Conservation (phyloP, 2,329 filamentous ascomycete genomes). For the Epichloe coenophiala region DNA sequence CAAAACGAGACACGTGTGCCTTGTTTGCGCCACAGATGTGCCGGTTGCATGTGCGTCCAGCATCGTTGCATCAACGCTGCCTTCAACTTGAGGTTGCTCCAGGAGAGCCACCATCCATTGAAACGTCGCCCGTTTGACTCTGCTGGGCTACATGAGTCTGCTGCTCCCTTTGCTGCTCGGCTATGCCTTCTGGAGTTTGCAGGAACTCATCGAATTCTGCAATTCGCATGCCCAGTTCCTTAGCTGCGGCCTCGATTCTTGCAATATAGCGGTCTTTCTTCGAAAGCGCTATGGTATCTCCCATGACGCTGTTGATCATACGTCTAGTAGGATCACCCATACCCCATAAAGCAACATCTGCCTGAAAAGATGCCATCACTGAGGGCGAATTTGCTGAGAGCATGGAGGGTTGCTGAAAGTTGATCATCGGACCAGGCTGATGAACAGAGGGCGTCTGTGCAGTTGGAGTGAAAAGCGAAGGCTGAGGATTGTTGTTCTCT, state of each 20-base stretch:
- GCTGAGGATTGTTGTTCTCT: slow-evolving; percentile 33
- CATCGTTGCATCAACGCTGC: background rate
- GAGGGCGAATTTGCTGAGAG: background rate
- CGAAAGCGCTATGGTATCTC: slow-evolving; percentile 29
- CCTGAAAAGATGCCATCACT: slow-evolving; percentile 1
- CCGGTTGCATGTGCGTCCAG: no score
- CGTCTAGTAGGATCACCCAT: slow-evolving; percentile 10
- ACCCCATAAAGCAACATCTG: slow-evolving; percentile 22
- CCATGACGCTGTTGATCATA: slow-evolving; percentile 27
- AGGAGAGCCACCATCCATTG: slow-evolving; percentile 7
- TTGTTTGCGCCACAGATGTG: background rate
- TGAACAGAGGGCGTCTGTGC: background rate
- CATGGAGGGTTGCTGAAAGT: slow-evolving; percentile 7
- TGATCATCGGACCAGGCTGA: slow-evolving; percentile 7
- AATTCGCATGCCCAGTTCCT: slow-evolving; percentile 40
- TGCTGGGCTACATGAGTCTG: slow-evolving; percentile 8
- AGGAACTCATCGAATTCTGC: slow-evolving; percentile 35
- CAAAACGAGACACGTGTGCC: background rate
- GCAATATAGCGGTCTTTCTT: slow-evolving; percentile 32
- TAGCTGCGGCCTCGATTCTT: slow-evolving; percentile 38
- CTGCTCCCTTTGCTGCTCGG: slow-evolving; percentile 13
- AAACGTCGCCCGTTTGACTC: slow-evolving; percentile 8
- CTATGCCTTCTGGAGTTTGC: slow-evolving; percentile 13
- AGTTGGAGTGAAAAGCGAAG: slow-evolving; percentile 10
- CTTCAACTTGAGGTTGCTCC: background rate